phyloP scores from a whole-genome alignment of 208 protist species.

The Herpetomonas tarakana region DNA sequence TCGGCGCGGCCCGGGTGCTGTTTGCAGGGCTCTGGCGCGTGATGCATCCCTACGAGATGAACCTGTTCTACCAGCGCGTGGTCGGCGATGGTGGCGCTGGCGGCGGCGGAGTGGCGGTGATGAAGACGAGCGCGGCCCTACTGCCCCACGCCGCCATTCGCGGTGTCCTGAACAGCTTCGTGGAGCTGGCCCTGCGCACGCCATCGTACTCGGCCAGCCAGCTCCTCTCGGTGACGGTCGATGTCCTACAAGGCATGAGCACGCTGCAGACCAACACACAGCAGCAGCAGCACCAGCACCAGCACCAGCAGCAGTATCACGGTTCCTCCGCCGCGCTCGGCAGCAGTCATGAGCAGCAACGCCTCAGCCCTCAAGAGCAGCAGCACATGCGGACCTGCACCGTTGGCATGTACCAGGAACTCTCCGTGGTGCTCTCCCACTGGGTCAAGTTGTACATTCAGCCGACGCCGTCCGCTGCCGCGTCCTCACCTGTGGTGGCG shows the following conservation, averaged over 20 bases:
- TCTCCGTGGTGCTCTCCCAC: conserved; percentile 56
- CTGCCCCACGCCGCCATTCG: conserved; percentile 76
- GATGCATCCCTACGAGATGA: conserved; percentile 59
- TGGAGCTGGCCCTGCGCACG: conserved; percentile 50
- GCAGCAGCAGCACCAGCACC: conserved; percentile 5
- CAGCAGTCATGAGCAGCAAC: conserved; percentile 14
- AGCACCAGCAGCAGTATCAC: background rate
- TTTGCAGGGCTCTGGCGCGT: conserved; percentile 79
- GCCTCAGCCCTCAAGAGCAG: conserved; percentile 73
- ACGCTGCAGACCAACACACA: conserved; percentile 36
- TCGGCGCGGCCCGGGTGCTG: conserved; percentile 42
- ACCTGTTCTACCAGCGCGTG: conserved; percentile 31
- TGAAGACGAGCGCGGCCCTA: conserved; percentile 35
- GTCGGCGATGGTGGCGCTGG: conserved; percentile 31
- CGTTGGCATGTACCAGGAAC: conserved; percentile 85
- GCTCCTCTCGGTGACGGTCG: conserved; percentile 39
- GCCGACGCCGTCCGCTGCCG: conserved; percentile 9
- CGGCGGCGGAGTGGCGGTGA: conserved; percentile 25
- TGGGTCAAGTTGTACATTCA: conserved; percentile 52
- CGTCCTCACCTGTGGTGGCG: conserved; percentile 7
- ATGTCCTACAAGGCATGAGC: conserved; percentile 48
- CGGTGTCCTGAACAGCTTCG: conserved; percentile 73
- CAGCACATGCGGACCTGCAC: conserved; percentile 80
- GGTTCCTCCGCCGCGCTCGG: background rate
- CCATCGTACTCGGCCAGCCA: conserved; percentile 19